Base-by-base conservation (phyloP, 2,329 filamentous ascomycete genomes). In the Thielaviopsis populi region DNA sequence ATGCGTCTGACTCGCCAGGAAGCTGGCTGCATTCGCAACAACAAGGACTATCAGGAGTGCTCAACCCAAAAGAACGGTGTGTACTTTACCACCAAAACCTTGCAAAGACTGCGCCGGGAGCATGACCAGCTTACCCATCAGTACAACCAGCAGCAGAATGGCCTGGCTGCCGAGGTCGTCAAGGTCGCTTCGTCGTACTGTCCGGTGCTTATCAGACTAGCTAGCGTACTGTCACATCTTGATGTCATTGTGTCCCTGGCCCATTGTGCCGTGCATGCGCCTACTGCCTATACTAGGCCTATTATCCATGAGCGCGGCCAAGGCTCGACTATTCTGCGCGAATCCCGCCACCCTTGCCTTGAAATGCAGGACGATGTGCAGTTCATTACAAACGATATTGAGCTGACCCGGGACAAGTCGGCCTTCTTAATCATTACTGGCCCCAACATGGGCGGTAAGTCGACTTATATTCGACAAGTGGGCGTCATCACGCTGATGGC, bases 31-130 rank as follows among this genome's bases (percentile, higher is more conserved):
- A 99, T 99, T 69, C 87, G 94, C 67, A 95, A 95, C 74, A 95
- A 94, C 72, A 85, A 84, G 66, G 80, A 85, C 60, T 99, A 97
- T 70, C 87, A 92, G 70, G 94, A 99, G 74, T 95, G 91, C 73
- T 95, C 91, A 0, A 99, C 95, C 0, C 94, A 97, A 75, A 99
- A 99, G 80, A 99, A 96, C 72, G 94, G 94, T 53, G 94, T 97
- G 63, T 99, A 94, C 76, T 99, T 99, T 74, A 97, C 94, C 0
- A 99, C 94, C 2, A 85, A 84, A 63, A 84, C 81, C 40, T 79
- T 99, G 69, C 87, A 91, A 71, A 81, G 84, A 30, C 83, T 91
- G 70, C 87, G 94, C 40, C 84, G 92, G 62, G 92, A 99, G 70
- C 91, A 95, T 69, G 92, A 99, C 71, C 91, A 97, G 73, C 80